Evolutionary conservation across 352 stramenopile genomes (phyloP).

Genomic region (Phytophthora kernoviae): DNA sequence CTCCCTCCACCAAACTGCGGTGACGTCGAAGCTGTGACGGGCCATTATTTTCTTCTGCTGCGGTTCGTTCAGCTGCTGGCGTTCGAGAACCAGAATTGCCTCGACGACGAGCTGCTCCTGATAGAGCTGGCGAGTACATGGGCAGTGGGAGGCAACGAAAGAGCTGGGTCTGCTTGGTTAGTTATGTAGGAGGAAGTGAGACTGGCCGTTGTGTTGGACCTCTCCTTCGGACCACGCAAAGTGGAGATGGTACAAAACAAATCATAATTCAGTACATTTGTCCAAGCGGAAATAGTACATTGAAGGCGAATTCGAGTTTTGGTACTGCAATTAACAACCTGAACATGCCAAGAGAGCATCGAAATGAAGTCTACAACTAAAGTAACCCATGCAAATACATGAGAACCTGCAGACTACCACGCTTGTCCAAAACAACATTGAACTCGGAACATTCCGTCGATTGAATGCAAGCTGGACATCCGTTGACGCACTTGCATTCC

Average conservation of each 20-base stretch:
- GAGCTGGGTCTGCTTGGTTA: not conserved
- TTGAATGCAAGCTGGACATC: slow-evolving; percentile 91
- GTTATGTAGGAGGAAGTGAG: slow-evolving; percentile 9
- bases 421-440: slow-evolving; percentile 91
- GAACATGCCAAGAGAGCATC: too few relatives aligned
- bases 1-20: slow-evolving; percentile 43
- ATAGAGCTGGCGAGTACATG: slow-evolving; percentile 75
- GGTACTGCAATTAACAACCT: too few relatives aligned
- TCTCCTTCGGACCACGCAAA: slow-evolving; percentile 6
- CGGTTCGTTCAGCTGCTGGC: slow-evolving; percentile 20
- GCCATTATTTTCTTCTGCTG: slow-evolving; percentile 21
- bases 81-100: slow-evolving; percentile 37
- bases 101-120: slow-evolving; percentile 52
- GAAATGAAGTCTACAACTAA: too few relatives aligned
- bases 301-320: too few relatives aligned
- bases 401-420: slow-evolving; percentile 72
- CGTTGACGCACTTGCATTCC: slow-evolving; percentile 75
- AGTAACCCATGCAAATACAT: slow-evolving; percentile 40
- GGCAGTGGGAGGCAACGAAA: not conserved
- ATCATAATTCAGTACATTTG: too few relatives aligned
- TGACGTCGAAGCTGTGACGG: slow-evolving; percentile 28
- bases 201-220: slow-evolving; percentile 9
- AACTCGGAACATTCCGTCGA: slow-evolving; percentile 86
- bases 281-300: too few relatives aligned
- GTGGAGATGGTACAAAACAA: not conserved